phyloP scores from a whole-genome alignment of 1,139 yeast genomes.

The Debaryomyces udenii region DNA sequence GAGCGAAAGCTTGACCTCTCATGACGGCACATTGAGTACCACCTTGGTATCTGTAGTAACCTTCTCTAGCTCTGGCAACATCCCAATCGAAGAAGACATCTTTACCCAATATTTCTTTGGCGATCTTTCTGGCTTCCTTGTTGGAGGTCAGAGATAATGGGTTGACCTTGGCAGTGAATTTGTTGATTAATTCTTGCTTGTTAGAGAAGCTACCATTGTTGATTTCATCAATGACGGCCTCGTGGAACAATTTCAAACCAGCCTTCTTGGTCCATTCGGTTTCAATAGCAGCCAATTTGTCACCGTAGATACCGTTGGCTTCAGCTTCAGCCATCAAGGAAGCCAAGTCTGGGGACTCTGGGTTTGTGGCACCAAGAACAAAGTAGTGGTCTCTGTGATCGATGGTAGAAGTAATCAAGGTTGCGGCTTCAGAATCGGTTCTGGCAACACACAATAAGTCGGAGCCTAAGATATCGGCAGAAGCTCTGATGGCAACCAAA shows the following conservation, averaged over 20 bases:
- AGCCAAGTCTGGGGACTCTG: conserved; percentile 72
- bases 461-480: conserved; percentile 91
- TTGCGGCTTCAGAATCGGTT: conserved; percentile 97
- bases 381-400: conserved; percentile 95
- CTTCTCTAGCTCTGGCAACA: conserved; percentile 93
- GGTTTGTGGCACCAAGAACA: conserved; percentile 88
- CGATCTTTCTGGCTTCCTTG: conserved; percentile 79
- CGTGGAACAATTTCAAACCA: conserved; percentile 84
- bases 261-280: conserved; percentile 83
- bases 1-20: conserved; percentile 96
- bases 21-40: conserved; percentile 97
- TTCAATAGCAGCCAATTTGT: conserved; percentile 71
- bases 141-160: conserved; percentile 78
- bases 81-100: conserved; percentile 96
- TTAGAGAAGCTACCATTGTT: conserved; percentile 60
- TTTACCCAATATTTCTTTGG: conserved; percentile 75
- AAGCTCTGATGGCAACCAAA: conserved; percentile 89
- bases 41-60: conserved; percentile 94
- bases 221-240: conserved; percentile 88
- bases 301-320: conserved; percentile 70
- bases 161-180: conserved; percentile 69
- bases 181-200: conserved; percentile 65
- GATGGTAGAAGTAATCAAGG: conserved; percentile 88
- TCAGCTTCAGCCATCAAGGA: conserved; percentile 85
- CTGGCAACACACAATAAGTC: conserved; percentile 89